Evolutionary conservation across 805 yeast species (phyloP).

Genomic region (Wickerhamomyces kurtzmanii): DNA sequence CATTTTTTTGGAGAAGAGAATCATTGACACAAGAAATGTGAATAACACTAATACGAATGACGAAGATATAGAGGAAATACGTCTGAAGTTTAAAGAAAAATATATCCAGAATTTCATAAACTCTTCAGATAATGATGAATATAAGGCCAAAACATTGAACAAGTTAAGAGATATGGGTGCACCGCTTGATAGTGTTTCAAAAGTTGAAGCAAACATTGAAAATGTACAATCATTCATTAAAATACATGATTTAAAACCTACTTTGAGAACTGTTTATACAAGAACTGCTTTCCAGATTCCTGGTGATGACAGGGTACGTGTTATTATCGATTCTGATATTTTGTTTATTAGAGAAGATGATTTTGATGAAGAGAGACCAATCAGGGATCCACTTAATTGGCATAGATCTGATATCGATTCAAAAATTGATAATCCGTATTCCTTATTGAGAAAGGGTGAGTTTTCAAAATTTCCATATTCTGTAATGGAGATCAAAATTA

Average conservation of each 20-base stretch:
- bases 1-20: slow-evolving; percentile 72
- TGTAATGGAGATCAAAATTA: slow-evolving; percentile 78
- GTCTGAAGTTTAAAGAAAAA: slow-evolving; percentile 70
- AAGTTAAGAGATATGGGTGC: slow-evolving; percentile 59
- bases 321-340: slow-evolving; percentile 84
- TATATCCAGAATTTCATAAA: slow-evolving; percentile 64
- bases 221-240: slow-evolving; percentile 54
- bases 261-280: slow-evolving; percentile 76
- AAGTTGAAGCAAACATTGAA: slow-evolving; percentile 43
- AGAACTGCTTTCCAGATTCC: slow-evolving; percentile 98
- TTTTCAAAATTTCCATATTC: slow-evolving; percentile 74
- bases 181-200: slow-evolving; percentile 38
- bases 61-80: slow-evolving; percentile 51
- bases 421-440: slow-evolving; percentile 55
- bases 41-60: slow-evolving; percentile 23
- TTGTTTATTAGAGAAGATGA: slow-evolving; percentile 85
- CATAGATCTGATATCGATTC: slow-evolving; percentile 89
- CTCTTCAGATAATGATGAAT: slow-evolving; percentile 32
- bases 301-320: slow-evolving; percentile 88
- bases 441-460: slow-evolving; percentile 79
- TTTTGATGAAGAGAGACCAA: slow-evolving; percentile 76
- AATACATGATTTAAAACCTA: slow-evolving; percentile 68
- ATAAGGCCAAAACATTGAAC: slow-evolving; percentile 40
- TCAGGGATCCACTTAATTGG: slow-evolving; percentile 85
- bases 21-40: slow-evolving; percentile 43